Evolutionary conservation across 495 filamentous ascomycete species (phyloP).

Genomic region (Cercophora newfieldiana): DNA sequence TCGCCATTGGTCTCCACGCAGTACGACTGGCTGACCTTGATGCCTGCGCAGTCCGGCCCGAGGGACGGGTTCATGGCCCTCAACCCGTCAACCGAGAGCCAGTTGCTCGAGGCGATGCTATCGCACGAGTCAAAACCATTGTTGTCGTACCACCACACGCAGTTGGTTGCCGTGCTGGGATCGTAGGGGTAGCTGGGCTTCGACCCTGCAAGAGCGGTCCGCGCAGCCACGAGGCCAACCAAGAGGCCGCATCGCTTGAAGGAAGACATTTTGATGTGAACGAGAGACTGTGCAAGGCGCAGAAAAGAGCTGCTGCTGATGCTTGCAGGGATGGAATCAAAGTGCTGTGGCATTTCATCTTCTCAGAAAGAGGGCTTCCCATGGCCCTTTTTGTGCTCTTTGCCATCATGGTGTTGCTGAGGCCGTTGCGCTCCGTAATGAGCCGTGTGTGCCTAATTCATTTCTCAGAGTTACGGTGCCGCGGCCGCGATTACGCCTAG

Average conservation of each 20-base stretch:
- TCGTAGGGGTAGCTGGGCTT: slow-evolving; percentile 1
- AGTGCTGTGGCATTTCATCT: neutral
- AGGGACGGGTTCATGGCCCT: slow-evolving; percentile 3
- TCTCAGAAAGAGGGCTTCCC: neutral
- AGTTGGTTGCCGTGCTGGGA: slow-evolving; percentile 9
- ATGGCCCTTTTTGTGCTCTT: neutral
- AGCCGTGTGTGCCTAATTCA: neutral
- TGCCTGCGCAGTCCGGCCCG: neutral
- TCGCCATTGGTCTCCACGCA: slow-evolving; percentile 5
- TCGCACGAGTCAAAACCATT: neutral
- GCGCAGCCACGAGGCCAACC: neutral
- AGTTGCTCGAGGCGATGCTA: neutral
- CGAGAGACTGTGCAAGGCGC: neutral
- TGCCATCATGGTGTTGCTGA: neutral
- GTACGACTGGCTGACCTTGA: slow-evolving; percentile 7
- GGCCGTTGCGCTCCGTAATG: neutral
- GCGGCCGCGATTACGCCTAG: neutral
- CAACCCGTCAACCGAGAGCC: slow-evolving; percentile 4
- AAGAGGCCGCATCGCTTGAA: neutral
- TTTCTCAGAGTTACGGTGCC: neutral
- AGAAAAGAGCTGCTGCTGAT: neutral
- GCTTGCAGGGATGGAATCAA: neutral
- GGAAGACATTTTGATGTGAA: neutral
- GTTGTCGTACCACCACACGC: slow-evolving; percentile 9
- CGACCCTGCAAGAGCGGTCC: neutral